Conservation (phyloP, 2,329 filamentous ascomycete species). For the Neopestalotiopsis sp. region DNA sequence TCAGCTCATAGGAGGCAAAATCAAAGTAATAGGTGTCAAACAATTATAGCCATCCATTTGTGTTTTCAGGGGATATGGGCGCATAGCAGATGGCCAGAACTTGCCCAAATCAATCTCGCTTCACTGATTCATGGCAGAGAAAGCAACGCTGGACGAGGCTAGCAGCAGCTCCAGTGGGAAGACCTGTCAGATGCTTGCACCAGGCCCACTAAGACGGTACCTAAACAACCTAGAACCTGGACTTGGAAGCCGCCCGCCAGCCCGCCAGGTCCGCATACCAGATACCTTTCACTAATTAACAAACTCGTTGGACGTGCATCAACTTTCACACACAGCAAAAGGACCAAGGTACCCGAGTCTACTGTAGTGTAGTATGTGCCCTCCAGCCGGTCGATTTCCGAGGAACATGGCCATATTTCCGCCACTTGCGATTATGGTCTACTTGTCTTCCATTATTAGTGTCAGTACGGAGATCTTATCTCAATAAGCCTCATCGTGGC, state of each 20-base stretch:
- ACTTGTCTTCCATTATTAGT: neutral
- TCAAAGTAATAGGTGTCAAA: neutral
- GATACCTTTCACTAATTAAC: neutral
- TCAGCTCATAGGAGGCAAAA: neutral
- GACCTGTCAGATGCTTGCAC: slow-evolving; percentile 8
- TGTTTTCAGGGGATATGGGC: neutral
- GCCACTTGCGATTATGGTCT: slow-evolving; percentile 5
- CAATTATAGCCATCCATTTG: neutral
- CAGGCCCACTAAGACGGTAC: neutral
- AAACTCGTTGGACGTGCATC: neutral
- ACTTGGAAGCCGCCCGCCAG: slow-evolving; percentile 1
- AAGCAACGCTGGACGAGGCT: slow-evolving; percentile 12
- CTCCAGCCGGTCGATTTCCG: slow-evolving; percentile 8
- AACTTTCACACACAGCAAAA: neutral
- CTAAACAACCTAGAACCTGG: neutral
- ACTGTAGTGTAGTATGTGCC: neutral
- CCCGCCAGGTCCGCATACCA: neutral
- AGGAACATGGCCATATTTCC: slow-evolving; percentile 5
- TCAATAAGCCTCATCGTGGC: neutral
- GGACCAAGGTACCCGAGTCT: neutral
- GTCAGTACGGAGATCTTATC: slow-evolving; percentile 5
- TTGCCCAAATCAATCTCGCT: neutral
- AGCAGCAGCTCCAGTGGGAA: neutral
- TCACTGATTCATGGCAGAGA: slow-evolving; percentile 9
- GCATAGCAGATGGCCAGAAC: neutral